Percentiles rank a stretch among this genome's conserved stretches.
These are phyloP conservation scores for Penicillium taxi DNA, from an alignment of 495 filamentous ascomycete species.

Conservation along the genomic window DNA sequence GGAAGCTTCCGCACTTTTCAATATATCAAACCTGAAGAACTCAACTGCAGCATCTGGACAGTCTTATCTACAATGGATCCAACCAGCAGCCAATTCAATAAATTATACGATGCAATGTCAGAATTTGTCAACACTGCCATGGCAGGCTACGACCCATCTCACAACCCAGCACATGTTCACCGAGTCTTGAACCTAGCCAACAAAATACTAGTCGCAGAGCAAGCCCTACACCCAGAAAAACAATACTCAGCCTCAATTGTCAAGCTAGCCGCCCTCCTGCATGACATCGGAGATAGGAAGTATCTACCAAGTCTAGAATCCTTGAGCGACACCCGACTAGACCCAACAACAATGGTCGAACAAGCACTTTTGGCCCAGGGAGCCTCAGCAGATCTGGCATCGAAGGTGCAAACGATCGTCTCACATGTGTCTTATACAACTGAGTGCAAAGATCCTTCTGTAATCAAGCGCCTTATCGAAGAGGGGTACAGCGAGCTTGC, in stretches of 20 bases:
- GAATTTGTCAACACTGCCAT: slow-evolving; percentile 63
- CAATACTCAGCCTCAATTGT: slow-evolving; percentile 48
- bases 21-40: too few relatives aligned
- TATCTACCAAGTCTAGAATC: slow-evolving; percentile 41
- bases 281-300: slow-evolving; percentile 85
- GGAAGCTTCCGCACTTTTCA: too few relatives aligned
- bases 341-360: slow-evolving; percentile 47
- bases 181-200: slow-evolving; percentile 70
- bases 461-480: slow-evolving; percentile 44
- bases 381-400: slow-evolving; percentile 46
- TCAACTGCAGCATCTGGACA: too few relatives aligned
- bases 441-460: slow-evolving; percentile 53
- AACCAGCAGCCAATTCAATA: slow-evolving; percentile 14
- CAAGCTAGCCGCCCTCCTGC: slow-evolving; percentile 67
- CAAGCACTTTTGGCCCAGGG: slow-evolving; percentile 51
- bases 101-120: slow-evolving; percentile 42
- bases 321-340: slow-evolving; percentile 7
- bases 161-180: slow-evolving; percentile 75
- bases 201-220: slow-evolving; percentile 44
- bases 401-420: slow-evolving; percentile 59
- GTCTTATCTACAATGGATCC: too few relatives aligned
- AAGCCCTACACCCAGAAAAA: slow-evolving; percentile 19
- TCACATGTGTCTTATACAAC: slow-evolving; percentile 69
- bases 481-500: slow-evolving; percentile 61
- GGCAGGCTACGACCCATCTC: slow-evolving; percentile 73